These are phyloP conservation scores for Aquanectria penicillioides DNA, from an alignment of 2,329 filamentous ascomycete genomes.

Conservation along the genomic window DNA sequence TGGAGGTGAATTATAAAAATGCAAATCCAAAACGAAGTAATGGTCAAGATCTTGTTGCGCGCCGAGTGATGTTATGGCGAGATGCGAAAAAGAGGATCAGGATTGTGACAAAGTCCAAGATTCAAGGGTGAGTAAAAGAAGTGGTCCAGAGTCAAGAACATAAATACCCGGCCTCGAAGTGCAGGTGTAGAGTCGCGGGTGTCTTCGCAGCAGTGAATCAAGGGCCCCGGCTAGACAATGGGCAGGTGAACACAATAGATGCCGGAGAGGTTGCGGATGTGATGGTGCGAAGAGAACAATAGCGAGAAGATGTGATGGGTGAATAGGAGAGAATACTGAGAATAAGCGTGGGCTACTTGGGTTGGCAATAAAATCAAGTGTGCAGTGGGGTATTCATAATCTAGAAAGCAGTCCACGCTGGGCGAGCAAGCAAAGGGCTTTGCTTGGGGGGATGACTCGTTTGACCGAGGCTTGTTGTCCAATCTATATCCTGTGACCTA, in stretches of 20 bases:
- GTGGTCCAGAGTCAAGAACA: not conserved
- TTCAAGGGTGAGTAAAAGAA: not conserved
- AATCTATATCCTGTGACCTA: constrained; percentile 11
- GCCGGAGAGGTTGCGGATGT: not conserved
- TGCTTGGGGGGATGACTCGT: not conserved
- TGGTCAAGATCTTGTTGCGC: too few species aligned
- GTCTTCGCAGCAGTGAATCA: constrained; percentile 6
- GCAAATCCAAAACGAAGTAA: too few species aligned
- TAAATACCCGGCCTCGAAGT: not conserved
- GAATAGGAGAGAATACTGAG: not conserved
- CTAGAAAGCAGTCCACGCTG: not conserved
- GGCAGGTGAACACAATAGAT: not conserved
- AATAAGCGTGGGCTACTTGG: too few species aligned
- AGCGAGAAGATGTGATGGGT: not conserved
- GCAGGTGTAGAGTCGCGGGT: not conserved
- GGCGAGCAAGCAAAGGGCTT: constrained; percentile 9
- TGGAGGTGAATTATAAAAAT: too few species aligned
- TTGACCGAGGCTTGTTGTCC: constrained; percentile 5
- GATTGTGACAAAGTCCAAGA: not conserved
- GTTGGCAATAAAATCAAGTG: too few species aligned
- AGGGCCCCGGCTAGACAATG: not conserved
- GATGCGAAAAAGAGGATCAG: not conserved
- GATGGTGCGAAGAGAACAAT: not conserved
- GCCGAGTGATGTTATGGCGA: too few species aligned
- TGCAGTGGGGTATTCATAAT: not conserved